phyloP scores from a whole-genome alignment of 2,329 filamentous ascomycete species.

The Chaetomium sp. region DNA sequence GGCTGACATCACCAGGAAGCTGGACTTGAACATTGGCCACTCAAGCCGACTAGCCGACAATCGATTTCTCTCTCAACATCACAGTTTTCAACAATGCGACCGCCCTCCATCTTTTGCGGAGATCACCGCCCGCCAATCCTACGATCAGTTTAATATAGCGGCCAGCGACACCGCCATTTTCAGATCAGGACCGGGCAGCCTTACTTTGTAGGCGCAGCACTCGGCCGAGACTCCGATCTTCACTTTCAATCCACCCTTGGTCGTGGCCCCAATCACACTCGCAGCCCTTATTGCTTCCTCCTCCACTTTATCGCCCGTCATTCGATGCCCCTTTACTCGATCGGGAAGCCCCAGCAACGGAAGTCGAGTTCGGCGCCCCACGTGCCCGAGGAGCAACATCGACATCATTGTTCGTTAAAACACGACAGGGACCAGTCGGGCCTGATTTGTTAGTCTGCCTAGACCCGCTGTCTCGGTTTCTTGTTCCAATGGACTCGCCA shows the following conservation, averaged over 20 bases:
- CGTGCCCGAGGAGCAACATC: not conserved
- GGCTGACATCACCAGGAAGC: constrained; percentile 23
- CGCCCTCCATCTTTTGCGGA: not conserved
- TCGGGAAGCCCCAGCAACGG: not conserved
- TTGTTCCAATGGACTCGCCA: constrained; percentile 18
- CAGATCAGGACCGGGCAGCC: too few relatives aligned
- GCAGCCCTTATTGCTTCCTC: constrained; percentile 3
- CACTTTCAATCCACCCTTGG: constrained; percentile 2
- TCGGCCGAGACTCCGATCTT: not conserved
- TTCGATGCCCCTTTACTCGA: not conserved
- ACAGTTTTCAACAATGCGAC: constrained; percentile 11
- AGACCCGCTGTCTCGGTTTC: constrained; percentile 14
- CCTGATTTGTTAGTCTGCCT: constrained; percentile 13
- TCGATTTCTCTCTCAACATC: not conserved
- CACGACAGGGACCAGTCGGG: constrained; percentile 18
- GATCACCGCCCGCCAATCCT: not conserved
- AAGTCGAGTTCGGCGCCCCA: not conserved
- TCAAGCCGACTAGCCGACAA: too few relatives aligned
- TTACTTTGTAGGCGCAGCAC: not conserved
- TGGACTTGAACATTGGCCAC: not conserved
- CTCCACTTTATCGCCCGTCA: not conserved
- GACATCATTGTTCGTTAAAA: not conserved
- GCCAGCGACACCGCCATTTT: not conserved
- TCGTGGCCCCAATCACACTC: constrained; percentile 21
- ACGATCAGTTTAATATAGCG: not conserved